These are phyloP conservation scores for Coniophora puteana DNA, from an alignment of 1,284 basidiomycete genomes.

Conservation along the genomic window DNA sequence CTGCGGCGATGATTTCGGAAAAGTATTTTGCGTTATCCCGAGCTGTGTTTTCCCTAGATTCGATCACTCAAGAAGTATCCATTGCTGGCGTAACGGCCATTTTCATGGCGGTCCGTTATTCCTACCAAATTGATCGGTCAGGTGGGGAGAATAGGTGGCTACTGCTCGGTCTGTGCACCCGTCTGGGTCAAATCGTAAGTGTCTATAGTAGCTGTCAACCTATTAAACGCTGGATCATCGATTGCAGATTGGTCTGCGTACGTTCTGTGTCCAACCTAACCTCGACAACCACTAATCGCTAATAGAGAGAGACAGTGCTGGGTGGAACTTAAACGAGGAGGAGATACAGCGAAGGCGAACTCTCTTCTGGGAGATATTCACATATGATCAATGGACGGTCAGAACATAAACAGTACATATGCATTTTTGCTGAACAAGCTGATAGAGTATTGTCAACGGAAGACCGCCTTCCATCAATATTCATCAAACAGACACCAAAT, in stretches of 20 bases:
- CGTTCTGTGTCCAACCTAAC: constrained; percentile 18
- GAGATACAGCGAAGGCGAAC: constrained; percentile 46
- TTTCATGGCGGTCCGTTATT: constrained; percentile 42
- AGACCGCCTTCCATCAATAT: constrained; percentile 43
- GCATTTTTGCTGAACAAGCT: constrained; percentile 3
- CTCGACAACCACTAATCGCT: constrained; percentile 1
- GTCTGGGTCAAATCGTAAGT: constrained; percentile 43
- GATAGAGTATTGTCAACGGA: constrained; percentile 43
- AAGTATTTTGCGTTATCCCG: constrained; percentile 42
- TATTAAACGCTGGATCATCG: background rate
- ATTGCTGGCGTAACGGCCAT: constrained; percentile 45
- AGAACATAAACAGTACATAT: constrained; percentile 16
- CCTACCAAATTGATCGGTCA: constrained; percentile 39
- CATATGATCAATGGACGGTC: constrained; percentile 48
- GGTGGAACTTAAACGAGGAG: constrained; percentile 43
- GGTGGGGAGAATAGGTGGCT: constrained; percentile 46
- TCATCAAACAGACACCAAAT: constrained; percentile 44
- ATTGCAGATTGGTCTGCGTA: constrained; percentile 47
- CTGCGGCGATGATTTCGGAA: constrained; percentile 27
- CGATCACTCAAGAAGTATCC: constrained; percentile 40
- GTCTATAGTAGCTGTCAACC: background rate
- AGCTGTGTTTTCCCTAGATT: constrained; percentile 42
- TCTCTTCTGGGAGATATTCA: constrained; percentile 55
- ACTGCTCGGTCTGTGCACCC: constrained; percentile 38
- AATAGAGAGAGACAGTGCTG: constrained; percentile 49